A percentile compares a stretch with the other conserved stretches of the same genome.
phyloP scores from a whole-genome alignment of 805 yeast genomes.

The Kluyveromyces siamensis region DNA sequence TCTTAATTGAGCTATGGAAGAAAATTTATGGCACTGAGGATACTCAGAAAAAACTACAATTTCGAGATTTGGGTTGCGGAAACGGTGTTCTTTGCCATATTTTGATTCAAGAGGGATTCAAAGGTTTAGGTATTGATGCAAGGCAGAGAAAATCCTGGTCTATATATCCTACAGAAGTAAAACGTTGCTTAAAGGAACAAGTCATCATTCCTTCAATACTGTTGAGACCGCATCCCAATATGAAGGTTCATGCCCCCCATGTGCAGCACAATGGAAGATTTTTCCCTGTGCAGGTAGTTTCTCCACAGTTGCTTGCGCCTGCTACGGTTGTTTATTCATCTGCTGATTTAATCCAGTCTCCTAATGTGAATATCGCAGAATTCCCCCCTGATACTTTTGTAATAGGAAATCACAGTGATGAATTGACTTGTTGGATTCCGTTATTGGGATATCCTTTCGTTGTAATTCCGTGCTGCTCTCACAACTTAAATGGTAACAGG shows the following conservation, averaged over 20 bases:
- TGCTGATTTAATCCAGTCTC: constrained; percentile 39
- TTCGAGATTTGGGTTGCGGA: constrained; percentile 91
- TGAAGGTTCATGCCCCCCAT: constrained; percentile 43
- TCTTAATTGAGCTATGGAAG: constrained; percentile 79
- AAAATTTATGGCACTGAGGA: constrained; percentile 33
- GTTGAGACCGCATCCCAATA: constrained; percentile 60
- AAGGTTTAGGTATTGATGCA: constrained; percentile 84
- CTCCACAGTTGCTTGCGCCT: constrained; percentile 34
- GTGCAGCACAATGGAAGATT: constrained; percentile 52
- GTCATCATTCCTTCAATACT: constrained; percentile 73
- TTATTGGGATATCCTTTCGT: constrained; percentile 76
- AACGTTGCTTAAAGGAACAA: constrained; percentile 54
- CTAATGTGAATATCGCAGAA: constrained; percentile 51
- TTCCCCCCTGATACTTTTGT: constrained; percentile 67
- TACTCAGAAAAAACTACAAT: constrained; percentile 38
- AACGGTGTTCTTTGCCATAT: constrained; percentile 81
- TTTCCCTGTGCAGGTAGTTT: constrained; percentile 23
- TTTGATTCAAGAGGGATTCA: constrained; percentile 67
- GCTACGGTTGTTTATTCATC: constrained; percentile 29
- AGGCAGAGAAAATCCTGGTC: constrained; percentile 84
- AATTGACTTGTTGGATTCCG: constrained; percentile 93
- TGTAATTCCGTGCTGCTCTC: constrained; percentile 95
- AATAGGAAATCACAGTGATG: constrained; percentile 94
- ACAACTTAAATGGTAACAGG: constrained; percentile 69
- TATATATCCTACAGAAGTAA: constrained; percentile 59